Conservation (phyloP, 169 alveolate genomes). For the Cyclospora cayetanensis region DNA sequence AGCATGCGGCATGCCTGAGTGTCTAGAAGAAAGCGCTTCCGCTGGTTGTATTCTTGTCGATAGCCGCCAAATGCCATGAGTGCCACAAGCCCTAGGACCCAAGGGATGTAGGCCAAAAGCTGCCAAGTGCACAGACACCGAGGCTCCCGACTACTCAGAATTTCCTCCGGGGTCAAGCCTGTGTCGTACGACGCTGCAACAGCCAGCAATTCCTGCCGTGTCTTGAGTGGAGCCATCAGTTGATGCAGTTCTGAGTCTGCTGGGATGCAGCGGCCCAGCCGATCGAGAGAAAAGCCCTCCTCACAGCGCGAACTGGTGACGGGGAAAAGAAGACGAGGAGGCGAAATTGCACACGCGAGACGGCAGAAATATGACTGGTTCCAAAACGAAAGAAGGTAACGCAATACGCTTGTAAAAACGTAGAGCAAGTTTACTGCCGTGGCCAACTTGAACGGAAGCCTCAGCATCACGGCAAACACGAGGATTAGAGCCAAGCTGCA, state of each 20-base stretch:
- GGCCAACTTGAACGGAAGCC: constrained; percentile 62
- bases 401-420: constrained; percentile 22
- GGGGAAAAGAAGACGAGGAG: constrained; percentile 37
- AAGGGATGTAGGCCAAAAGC: constrained; percentile 35
- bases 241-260: neutral
- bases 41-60: constrained; percentile 84
- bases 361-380: constrained; percentile 65
- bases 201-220: constrained; percentile 43
- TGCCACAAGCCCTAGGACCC: constrained; percentile 53
- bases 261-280: constrained; percentile 25
- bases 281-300: constrained; percentile 26
- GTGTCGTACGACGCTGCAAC: constrained; percentile 24
- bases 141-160: constrained; percentile 37
- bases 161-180: constrained; percentile 53
- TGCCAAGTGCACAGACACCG: constrained; percentile 62
- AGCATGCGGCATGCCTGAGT: constrained; percentile 77
- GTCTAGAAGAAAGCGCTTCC: constrained; percentile 82
- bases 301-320: neutral
- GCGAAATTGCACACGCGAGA: constrained; percentile 23
- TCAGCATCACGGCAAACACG: constrained; percentile 52
- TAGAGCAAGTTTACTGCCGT: constrained; percentile 14
- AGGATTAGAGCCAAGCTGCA: constrained; percentile 31
- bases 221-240: constrained; percentile 33
- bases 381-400: constrained; percentile 55
- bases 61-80: constrained; percentile 82